Base-by-base conservation (phyloP, 164 flowering plant species). In the Vitis amurensis region DNA sequence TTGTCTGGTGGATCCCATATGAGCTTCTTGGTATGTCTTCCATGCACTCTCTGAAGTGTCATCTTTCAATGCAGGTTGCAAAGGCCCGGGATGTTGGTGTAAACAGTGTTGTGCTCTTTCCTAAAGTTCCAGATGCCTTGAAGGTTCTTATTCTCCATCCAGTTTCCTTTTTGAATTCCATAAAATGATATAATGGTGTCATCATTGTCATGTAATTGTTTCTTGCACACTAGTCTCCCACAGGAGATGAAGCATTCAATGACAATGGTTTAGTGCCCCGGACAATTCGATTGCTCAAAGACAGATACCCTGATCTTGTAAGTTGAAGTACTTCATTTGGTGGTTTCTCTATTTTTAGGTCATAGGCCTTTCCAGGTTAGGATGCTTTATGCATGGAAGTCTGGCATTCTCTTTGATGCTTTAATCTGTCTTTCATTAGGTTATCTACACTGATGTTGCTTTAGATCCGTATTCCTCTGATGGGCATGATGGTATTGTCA, bases 401-500 rank as follows among this genome's bases (percentile, higher is more conserved):
- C 3, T 57, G 64, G 23, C 53, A 10, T 15, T 70, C 31, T 64
- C 51, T 52, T 55, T 16, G 37, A 50, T 60, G 59, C 9, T 50
- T 51, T 50, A 57, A 53, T 58, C 63, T 59, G 37, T 70, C 50
- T 80, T 58, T 77, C n/a, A 19, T 68, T 76, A 95, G 99, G 86
- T 93, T 61, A 90, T 93, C 57, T 91, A 90, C 78, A 95, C 99
- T 11, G 99, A 95, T 88, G 98, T 95, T 79, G 98, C 98, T 69
- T 79, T 95, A 74, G 99, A 95, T 79, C 98, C 98, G 29, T 95
- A 95, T 74, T 89, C 93, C 59, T 91, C 96, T 13, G 96, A 93
- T 81, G 99, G 99, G 49, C 99, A 95, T 77, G 99, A 92, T 84
- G 98, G 99, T 63, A 95, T 95, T 71, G 97, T 93, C 55, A 85